These are phyloP conservation scores for Isatis tinctoria DNA, from an alignment of 345 rosid genomes.

Conservation along the genomic window DNA sequence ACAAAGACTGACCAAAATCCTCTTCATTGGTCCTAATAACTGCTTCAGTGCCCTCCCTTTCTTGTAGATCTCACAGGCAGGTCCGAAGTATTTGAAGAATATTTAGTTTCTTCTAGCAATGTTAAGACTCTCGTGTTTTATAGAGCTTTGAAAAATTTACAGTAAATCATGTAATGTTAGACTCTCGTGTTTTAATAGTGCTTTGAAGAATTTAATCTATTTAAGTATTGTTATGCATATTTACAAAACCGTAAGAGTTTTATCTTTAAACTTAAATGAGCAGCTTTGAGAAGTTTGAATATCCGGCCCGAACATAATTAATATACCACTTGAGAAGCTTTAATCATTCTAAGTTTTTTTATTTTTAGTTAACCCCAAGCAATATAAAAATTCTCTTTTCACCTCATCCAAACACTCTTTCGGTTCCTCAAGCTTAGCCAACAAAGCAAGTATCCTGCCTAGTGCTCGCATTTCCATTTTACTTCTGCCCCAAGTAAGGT, in stretches of 20 bases:
- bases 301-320: neutral
- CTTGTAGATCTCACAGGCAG: neutral
- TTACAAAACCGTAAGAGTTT: neutral
- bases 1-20: neutral
- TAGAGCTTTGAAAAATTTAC: too few species aligned
- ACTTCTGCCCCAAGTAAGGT: constrained; percentile 40
- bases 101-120: too few species aligned
- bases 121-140: too few species aligned
- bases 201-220: neutral
- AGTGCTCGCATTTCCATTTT: constrained; percentile 32
- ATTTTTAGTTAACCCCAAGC: neutral
- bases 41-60: neutral
- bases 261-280: neutral
- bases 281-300: neutral
- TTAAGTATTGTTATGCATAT: neutral
- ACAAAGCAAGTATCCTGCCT: constrained; percentile 84
- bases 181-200: neutral
- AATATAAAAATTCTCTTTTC: neutral
- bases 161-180: too few species aligned
- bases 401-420: constrained; percentile 41
- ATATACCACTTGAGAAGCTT: neutral
- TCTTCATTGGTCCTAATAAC: neutral
- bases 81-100: neutral
- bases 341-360: neutral
- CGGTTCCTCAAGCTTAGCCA: constrained; percentile 83